Percentiles rank a stretch among this genome's conserved stretches.
Conservation (phyloP, 768 basidiomycete genomes). For the Lentinula sp. region DNA sequence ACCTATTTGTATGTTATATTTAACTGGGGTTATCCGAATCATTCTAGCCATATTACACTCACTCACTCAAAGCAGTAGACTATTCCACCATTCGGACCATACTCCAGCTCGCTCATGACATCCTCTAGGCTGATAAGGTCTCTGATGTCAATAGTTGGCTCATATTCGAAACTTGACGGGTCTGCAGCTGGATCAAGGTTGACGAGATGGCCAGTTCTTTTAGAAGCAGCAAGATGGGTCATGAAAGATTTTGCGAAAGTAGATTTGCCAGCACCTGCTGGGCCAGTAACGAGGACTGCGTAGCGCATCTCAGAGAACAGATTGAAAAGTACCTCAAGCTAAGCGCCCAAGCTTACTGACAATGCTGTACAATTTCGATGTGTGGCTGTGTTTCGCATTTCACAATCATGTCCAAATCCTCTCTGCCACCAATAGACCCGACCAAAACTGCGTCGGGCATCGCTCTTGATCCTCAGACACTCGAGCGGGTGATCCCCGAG, state of each 20-base stretch:
- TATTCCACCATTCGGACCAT: constrained; percentile 95
- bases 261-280: constrained; percentile 96
- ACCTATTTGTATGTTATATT: constrained; percentile 41
- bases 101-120: constrained; percentile 91
- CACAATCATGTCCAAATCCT: constrained; percentile 14
- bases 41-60: constrained; percentile 27
- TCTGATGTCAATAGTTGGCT: constrained; percentile 89
- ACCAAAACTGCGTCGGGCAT: constrained; percentile 73
- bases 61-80: constrained; percentile 99
- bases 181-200: constrained; percentile 96
- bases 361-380: neutral
- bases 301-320: constrained; percentile 58
- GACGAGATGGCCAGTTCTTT: constrained; percentile 84
- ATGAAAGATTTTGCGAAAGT: constrained; percentile 88
- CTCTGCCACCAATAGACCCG: constrained; percentile 71
- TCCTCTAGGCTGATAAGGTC: constrained; percentile 91
- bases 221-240: constrained; percentile 80
- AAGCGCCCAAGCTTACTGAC: constrained; percentile 9
- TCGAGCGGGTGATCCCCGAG: constrained; percentile 86
- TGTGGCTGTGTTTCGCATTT: neutral
- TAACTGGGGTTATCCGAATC: constrained; percentile 1
- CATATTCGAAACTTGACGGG: constrained; percentile 82
- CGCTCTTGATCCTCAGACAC: constrained; percentile 75
- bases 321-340: neutral
- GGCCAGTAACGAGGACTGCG: constrained; percentile 87